Base-by-base conservation (phyloP, 164 flowering plant genomes). In the Chimonanthus salicifolius region DNA sequence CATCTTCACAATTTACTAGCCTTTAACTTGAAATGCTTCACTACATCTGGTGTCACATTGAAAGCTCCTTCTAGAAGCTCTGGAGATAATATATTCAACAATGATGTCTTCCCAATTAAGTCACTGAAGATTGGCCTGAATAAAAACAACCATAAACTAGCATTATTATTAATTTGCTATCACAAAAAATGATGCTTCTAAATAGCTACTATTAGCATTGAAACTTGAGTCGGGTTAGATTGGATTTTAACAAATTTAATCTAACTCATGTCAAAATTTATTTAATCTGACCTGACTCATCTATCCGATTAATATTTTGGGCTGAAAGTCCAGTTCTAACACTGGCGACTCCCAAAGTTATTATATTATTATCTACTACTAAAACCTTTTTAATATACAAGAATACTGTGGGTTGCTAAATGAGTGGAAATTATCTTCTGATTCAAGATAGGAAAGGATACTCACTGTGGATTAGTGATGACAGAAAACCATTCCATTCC, bases 401-500 rank as follows among this genome's bases (percentile, higher is more conserved):
- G 33, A 33, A 33, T 33, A 33, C 1, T 33, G 33, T 33, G 33
- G 11, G 62, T 4, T 13, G 49, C 11, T 10, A 2, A 11, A 44
- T 10, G 16, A 66, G 68, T 13, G 1, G 6, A 45, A 3, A 44
- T 2, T 33, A 33, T 33, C 33, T 33, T 33, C 6, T 16, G 45
- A 66, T 46, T n/a, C 48, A 44, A 66, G 4, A 3, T 10, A 16
- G 16, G 21, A 44, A 44, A 44, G 68, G 13, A 48, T 7, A 74
- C 85, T 84, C 77, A 90, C 92, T 84, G 76, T 15, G 89, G 86
- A 71, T 85, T 85, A 15, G 88, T 79, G 72, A 84, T 81, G 80
- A 90, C 83, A 8, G 91, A 87, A 80, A 90, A 82, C 85, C 90
- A 90, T 2, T 81, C 85, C 85, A 90, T 43, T 8, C 91, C 92